Evolutionary conservation across 805 yeast species (phyloP), one percentile per base, ranked within the genome.

Genomic region (Yamadazyma sp.): DNA sequence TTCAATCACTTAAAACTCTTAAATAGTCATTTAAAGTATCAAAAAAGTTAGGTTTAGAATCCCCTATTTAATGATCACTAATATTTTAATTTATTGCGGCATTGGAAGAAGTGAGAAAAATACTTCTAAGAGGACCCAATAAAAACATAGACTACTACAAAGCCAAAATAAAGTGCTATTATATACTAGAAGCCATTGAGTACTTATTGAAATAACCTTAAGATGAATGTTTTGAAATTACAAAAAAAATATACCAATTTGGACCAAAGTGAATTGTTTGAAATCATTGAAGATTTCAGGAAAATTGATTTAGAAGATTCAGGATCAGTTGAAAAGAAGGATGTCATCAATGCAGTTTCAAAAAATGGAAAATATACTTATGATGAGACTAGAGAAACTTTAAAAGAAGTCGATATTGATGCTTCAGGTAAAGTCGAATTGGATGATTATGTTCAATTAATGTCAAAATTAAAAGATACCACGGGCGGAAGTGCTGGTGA

Each of bases 371-470:
- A 77, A 35, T 91, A 84, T 33, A 60, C 88, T 21, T 93, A 93
- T 55, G 98, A 93, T 60, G 85, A 82, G 47, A 91, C 95, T 16
- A 82, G 98, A 67, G 95, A 88, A 59, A 86, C 97, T 2, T 73
- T 93, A 56, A 93, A 93, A 56, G 76, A 75, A 35, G 97, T 88
- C 31, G 81, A 82, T 47, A 95, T 93, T 22, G 98, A 93, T 63
- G 95, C 98, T 11, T 83, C 95, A 4, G 98, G 98, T 17, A 91
- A 86, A 55, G 97, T 93, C 35, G 98, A 93, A 59, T 68, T 93
- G 55, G 98, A 93, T 40, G 98, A 93, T 57, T 93, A 78, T 54
- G 97, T 91, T 22, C 79, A 82, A 48, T 67, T 93, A 49, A 75
- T 84, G 37, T 85, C 95, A 21, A 87, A 86, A 56, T 71, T 89